Evolutionary conservation across 352 stramenopile species (phyloP).

Genomic region (Phytopythium helicoides): DNA sequence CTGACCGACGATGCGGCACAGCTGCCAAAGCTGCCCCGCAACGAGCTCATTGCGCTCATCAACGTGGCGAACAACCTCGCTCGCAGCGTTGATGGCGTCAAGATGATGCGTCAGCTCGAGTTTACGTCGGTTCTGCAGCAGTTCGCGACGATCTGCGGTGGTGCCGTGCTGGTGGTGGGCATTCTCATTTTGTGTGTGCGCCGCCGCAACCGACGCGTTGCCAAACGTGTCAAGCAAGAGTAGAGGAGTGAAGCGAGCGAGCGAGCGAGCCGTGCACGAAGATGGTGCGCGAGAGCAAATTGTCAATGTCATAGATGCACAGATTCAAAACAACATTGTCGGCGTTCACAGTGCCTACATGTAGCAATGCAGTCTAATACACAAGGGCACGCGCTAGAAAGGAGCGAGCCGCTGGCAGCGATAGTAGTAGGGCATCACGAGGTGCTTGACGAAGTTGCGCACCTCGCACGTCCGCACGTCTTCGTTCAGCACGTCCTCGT

Average conservation of each 20-base stretch:
- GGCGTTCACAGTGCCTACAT: too few relatives aligned
- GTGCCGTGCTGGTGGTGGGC: conserved; percentile 38
- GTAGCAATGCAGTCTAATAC: too few relatives aligned
- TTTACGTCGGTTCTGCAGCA: conserved; percentile 61
- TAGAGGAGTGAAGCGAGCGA: too few relatives aligned
- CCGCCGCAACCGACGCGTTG: conserved; percentile 1
- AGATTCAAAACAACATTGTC: too few relatives aligned
- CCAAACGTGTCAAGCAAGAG: conserved; percentile 13
- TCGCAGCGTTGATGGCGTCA: conserved; percentile 74
- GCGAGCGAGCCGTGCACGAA: too few relatives aligned
- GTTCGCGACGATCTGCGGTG: conserved; percentile 46
- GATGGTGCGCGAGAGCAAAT: too few relatives aligned
- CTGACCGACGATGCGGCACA: conserved; percentile 86
- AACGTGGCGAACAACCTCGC: conserved; percentile 92
- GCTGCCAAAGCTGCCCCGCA: conserved; percentile 83
- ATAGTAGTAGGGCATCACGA: conserved; percentile 73
- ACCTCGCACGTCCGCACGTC: conserved; percentile 63
- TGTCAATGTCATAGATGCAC: too few relatives aligned
- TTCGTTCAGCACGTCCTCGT: conserved; percentile 68
- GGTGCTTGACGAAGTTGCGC: conserved; percentile 69
- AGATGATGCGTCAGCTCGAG: conserved; percentile 77
- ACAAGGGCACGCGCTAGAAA: too few relatives aligned
- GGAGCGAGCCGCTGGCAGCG: too few relatives aligned
- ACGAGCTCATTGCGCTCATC: conserved; percentile 98
- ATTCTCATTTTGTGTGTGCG: conserved; percentile 45